Conservation (phyloP, 371 early-diverging fungal genomes). For the Saksenaea vasiformis region DNA sequence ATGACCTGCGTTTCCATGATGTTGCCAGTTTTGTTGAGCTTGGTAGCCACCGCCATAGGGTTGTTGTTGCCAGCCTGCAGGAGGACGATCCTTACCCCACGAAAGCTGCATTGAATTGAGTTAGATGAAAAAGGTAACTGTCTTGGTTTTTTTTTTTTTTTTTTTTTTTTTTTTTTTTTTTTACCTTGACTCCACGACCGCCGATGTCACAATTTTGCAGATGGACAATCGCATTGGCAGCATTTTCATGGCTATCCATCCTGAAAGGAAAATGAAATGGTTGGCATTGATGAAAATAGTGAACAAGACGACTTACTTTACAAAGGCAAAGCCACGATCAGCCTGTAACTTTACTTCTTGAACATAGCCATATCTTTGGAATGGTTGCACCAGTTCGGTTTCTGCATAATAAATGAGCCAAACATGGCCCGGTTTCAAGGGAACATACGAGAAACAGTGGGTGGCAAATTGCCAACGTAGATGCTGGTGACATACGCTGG, state of each 20-base stretch:
- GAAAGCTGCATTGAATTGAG: slow-evolving; percentile 58
- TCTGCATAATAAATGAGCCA: slow-evolving; percentile 33
- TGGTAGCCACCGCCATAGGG: slow-evolving; percentile 15
- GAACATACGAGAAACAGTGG: slow-evolving; percentile 65
- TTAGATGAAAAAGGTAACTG: not conserved
- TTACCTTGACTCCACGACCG: slow-evolving; percentile 75
- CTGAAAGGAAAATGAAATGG: slow-evolving; percentile 27
- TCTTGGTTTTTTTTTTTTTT: slow-evolving; percentile 5
- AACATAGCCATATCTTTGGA: slow-evolving; percentile 77
- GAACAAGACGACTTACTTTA: slow-evolving; percentile 55
- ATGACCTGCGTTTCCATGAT: slow-evolving; percentile 15
- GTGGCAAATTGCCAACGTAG: slow-evolving; percentile 86
- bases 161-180: slow-evolving; percentile 6
- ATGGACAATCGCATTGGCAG: slow-evolving; percentile 79
- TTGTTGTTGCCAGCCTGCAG: slow-evolving; percentile 28
- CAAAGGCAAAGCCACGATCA: slow-evolving; percentile 91
- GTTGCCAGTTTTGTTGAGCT: slow-evolving; percentile 8
- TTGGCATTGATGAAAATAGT: not conserved
- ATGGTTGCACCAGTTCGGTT: slow-evolving; percentile 73
- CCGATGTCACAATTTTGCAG: slow-evolving; percentile 69
- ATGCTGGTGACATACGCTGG: slow-evolving; percentile 84
- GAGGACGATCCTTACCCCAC: slow-evolving; percentile 87
- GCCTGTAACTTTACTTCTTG: slow-evolving; percentile 81
- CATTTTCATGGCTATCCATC: slow-evolving; percentile 86
- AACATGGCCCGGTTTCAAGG: slow-evolving; percentile 5